A percentile compares a stretch with the other conserved stretches of the same genome.
phyloP scores from a whole-genome alignment of 805 yeast genomes.

The Cyberlindnera maritima region DNA sequence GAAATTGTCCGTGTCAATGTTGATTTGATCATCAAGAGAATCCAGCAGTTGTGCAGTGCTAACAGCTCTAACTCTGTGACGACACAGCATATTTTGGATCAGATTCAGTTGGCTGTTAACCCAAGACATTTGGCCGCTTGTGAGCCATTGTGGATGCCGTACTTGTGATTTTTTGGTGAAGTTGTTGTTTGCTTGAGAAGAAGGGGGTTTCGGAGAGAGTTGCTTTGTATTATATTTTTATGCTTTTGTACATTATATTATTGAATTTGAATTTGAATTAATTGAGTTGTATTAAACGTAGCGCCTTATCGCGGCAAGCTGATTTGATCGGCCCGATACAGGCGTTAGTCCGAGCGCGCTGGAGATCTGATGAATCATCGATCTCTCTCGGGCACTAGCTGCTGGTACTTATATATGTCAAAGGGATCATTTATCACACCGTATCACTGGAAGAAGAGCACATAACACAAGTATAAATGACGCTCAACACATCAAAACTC shows the following conservation, averaged over 20 bases:
- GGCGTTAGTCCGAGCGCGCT: too few relatives aligned
- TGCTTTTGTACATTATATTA: background rate
- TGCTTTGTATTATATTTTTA: background rate
- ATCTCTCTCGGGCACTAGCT: too few relatives aligned
- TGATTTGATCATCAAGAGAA: constrained; percentile 77
- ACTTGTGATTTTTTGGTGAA: constrained; percentile 44
- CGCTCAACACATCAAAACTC: background rate
- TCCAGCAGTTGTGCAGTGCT: constrained; percentile 70
- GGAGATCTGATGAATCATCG: too few relatives aligned
- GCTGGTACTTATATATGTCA: too few relatives aligned
- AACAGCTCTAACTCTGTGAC: constrained; percentile 57
- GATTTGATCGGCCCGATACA: too few relatives aligned
- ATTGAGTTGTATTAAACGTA: too few relatives aligned
- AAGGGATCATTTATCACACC: too few relatives aligned
- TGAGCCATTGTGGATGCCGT: constrained; percentile 95
- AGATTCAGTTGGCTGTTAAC: constrained; percentile 91
- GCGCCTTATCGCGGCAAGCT: too few relatives aligned
- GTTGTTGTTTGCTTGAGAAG: background rate
- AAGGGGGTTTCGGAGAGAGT: background rate
- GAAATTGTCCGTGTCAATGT: constrained; percentile 89
- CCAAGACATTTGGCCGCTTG: constrained; percentile 91
- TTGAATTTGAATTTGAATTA: background rate
- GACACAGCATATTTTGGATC: constrained; percentile 85
- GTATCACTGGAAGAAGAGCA: too few relatives aligned
- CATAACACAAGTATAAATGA: background rate